These are phyloP conservation scores for Rhamnella rubrinervis DNA, from an alignment of 331 rosid genomes.

Conservation along the genomic window DNA sequence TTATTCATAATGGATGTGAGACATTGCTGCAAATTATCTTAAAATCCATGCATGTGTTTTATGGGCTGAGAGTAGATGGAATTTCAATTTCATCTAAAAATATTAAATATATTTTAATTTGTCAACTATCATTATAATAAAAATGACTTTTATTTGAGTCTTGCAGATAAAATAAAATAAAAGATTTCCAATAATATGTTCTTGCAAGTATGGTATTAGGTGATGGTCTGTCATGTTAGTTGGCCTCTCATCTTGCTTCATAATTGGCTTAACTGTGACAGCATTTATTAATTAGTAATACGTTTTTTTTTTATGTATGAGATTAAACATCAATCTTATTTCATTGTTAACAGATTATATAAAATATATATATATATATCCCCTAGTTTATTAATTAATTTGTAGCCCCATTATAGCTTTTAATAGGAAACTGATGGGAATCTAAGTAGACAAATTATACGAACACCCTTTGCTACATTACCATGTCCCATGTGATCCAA, in stretches of 20 bases:
- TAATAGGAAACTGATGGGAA: slow-evolving; percentile 36
- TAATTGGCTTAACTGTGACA: slow-evolving; percentile 13
- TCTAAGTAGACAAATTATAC: slow-evolving; percentile 28
- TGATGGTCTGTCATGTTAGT: slow-evolving; percentile 21
- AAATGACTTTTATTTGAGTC: too few relatives aligned
- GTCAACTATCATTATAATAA: too few relatives aligned
- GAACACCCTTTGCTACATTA: slow-evolving; percentile 31
- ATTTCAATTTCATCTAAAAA: too few relatives aligned
- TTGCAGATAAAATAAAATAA: too few relatives aligned
- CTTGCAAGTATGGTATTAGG: slow-evolving; percentile 5
- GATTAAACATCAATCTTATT: slow-evolving; percentile 5
- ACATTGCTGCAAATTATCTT: too few relatives aligned
- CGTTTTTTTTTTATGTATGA: background rate
- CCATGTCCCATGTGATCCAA: slow-evolving; percentile 35
- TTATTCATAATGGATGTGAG: too few relatives aligned
- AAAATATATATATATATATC: background rate
- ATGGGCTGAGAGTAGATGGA: too few relatives aligned
- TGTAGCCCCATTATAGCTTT: slow-evolving; percentile 18
- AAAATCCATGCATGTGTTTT: too few relatives aligned
- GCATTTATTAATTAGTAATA: background rate
- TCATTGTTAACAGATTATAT: background rate
- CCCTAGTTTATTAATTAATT: background rate
- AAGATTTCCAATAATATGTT: background rate
- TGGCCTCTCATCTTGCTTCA: slow-evolving; percentile 17
- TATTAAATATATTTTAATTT: too few relatives aligned